Percentiles rank a stretch among this genome's conserved stretches.
These are phyloP conservation scores for Aspergillus asperescens DNA, from an alignment of 495 filamentous ascomycete genomes.

Conservation along the genomic window DNA sequence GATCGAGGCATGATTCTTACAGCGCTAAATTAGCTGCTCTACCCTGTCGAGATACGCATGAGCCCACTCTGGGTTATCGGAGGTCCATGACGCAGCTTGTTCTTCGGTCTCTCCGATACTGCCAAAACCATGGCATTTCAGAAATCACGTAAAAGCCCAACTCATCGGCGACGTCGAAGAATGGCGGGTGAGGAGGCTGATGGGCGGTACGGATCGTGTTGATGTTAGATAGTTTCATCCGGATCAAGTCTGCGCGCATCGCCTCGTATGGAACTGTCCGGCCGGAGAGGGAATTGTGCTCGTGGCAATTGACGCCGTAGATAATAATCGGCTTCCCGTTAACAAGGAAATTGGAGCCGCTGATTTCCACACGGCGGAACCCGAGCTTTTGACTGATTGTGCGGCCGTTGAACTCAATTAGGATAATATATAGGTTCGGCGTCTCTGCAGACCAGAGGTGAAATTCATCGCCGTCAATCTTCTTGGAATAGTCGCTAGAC, in stretches of 20 bases:
- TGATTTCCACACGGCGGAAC: conserved; percentile 3
- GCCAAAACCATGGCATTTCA: conserved; percentile 3
- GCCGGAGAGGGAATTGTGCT: neutral
- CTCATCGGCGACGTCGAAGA: conserved; percentile 3
- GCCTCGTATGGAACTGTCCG: conserved; percentile 1
- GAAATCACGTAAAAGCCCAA: conserved; percentile 1
- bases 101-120: conserved; percentile 2
- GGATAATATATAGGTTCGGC: neutral
- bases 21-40: conserved; percentile 6
- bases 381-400: neutral
- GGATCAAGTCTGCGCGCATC: conserved; percentile 1
- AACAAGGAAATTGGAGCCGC: neutral
- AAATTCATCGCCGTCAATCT: neutral
- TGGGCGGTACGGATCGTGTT: conserved; percentile 1
- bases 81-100: neutral
- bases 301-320: conserved; percentile 7
- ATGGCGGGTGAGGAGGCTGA: conserved; percentile 1
- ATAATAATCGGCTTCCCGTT: conserved; percentile 5
- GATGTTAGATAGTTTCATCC: conserved; percentile 3
- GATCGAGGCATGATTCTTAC: conserved; percentile 11
- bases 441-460: conserved; percentile 3
- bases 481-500: neutral
- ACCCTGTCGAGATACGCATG: conserved; percentile 13
- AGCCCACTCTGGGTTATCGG: conserved; percentile 12
- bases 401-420: conserved; percentile 1